Evolutionary conservation across 2,329 filamentous ascomycete species (phyloP).

Genomic region (Metarhizium brunneum): DNA sequence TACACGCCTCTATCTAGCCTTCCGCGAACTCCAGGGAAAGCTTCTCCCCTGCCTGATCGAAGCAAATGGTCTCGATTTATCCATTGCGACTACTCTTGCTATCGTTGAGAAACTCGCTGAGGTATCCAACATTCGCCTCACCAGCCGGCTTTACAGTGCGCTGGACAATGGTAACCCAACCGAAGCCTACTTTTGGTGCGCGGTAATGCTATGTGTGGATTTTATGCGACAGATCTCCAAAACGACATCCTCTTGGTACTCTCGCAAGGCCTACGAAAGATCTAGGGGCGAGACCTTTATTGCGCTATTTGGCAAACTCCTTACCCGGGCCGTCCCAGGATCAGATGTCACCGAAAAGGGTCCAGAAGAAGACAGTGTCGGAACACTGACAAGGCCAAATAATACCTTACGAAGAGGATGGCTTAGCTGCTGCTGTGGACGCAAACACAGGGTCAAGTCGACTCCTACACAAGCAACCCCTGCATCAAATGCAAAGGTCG

Average conservation of each 20-base stretch:
- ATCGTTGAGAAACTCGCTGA: slow-evolving; percentile 38
- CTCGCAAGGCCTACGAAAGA: slow-evolving; percentile 74
- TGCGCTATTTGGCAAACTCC: slow-evolving; percentile 26
- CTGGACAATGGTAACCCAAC: slow-evolving; percentile 19
- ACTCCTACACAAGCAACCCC: slow-evolving; percentile 30
- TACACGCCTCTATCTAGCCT: slow-evolving; percentile 60
- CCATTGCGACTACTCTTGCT: slow-evolving; percentile 56
- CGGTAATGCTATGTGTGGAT: slow-evolving; percentile 26
- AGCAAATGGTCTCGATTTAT: slow-evolving; percentile 72
- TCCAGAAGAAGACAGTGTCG: slow-evolving; percentile 10
- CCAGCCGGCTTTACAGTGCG: slow-evolving; percentile 25
- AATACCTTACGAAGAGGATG: slow-evolving; percentile 10
- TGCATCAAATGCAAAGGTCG: slow-evolving; percentile 81
- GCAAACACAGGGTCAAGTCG: slow-evolving; percentile 7
- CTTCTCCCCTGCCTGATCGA: slow-evolving; percentile 60
- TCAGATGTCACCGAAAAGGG: slow-evolving; percentile 28
- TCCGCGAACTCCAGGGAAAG: slow-evolving; percentile 62
- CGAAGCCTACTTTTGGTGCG: slow-evolving; percentile 26
- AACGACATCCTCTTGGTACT: slow-evolving; percentile 58
- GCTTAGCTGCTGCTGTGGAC: slow-evolving; percentile 11
- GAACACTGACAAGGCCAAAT: background rate
- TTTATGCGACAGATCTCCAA: slow-evolving; percentile 23
- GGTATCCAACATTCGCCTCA: slow-evolving; percentile 28
- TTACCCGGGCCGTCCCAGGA: slow-evolving; percentile 28
- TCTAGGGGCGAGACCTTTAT: slow-evolving; percentile 60